A percentile compares a stretch with the other conserved stretches of the same genome.
These are phyloP conservation scores for Ustulina deusta DNA, from an alignment of 2,329 filamentous ascomycete species.

Conservation along the genomic window DNA sequence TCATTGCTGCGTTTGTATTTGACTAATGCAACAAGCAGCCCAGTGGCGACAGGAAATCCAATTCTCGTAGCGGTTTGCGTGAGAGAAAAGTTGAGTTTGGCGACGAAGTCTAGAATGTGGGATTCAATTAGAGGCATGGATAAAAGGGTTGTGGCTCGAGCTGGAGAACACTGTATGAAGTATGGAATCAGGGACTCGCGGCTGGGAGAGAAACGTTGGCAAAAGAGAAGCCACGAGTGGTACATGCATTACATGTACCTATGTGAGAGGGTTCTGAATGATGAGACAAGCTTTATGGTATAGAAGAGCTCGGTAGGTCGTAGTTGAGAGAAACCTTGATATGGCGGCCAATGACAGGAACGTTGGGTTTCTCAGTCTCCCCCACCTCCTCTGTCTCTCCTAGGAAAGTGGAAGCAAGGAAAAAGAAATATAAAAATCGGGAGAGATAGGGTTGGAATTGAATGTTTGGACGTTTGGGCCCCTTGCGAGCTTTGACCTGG, in stretches of 20 bases:
- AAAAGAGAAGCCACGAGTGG: not conserved
- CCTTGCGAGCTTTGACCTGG: conserved; percentile 8
- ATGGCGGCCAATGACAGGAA: not conserved
- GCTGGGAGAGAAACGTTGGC: not conserved
- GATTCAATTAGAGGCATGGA: conserved; percentile 4
- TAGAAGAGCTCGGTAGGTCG: not conserved
- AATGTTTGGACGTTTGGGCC: not conserved
- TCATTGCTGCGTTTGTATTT: conserved; percentile 17
- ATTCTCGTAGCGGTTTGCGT: not conserved
- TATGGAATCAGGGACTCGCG: not conserved
- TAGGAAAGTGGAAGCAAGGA: not conserved
- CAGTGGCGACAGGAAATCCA: not conserved
- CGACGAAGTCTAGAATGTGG: conserved; percentile 13
- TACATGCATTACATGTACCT: not conserved
- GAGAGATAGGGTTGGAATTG: not conserved
- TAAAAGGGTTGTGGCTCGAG: not conserved
- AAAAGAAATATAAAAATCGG: not conserved
- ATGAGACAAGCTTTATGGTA: not conserved
- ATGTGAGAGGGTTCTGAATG: not conserved
- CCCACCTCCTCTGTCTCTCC: not conserved
- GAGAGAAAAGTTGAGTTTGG: not conserved
- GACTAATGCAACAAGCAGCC: not conserved
- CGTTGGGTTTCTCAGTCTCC: not conserved
- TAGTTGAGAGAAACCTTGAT: not conserved
- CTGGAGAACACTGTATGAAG: not conserved